These are phyloP conservation scores for Fraxinus latifolia DNA, from an alignment of 305 asterid species.

Conservation along the genomic window DNA sequence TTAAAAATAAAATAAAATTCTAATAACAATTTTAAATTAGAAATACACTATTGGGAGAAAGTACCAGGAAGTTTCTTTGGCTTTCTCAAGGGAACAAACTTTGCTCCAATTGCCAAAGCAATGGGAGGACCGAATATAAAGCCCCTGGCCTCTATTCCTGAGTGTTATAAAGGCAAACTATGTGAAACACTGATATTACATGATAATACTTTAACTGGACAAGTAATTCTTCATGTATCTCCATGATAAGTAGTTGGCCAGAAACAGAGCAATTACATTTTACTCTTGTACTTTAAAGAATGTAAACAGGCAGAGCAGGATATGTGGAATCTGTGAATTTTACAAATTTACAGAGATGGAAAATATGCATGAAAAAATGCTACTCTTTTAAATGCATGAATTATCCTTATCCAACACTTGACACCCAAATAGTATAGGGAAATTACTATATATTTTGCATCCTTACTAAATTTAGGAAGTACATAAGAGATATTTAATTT, in stretches of 20 bases:
- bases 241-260: background rate
- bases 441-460: background rate
- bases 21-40: background rate
- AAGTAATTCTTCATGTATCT: background rate
- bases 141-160: constrained; percentile 85
- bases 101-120: constrained; percentile 83
- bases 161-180: background rate
- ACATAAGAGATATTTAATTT: background rate
- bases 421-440: background rate
- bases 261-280: background rate
- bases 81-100: constrained; percentile 78
- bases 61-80: constrained; percentile 74
- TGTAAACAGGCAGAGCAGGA: background rate
- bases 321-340: background rate
- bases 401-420: background rate
- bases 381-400: background rate
- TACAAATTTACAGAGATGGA: background rate
- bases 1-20: background rate
- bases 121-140: constrained; percentile 80
- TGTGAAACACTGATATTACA: background rate
- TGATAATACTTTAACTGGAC: background rate
- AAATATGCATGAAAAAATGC: background rate
- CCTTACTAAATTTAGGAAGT: background rate
- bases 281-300: background rate
- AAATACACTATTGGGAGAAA: background rate